These are phyloP conservation scores for Podila verticillata DNA, from an alignment of 192 early-diverging fungal genomes.

Conservation along the genomic window DNA sequence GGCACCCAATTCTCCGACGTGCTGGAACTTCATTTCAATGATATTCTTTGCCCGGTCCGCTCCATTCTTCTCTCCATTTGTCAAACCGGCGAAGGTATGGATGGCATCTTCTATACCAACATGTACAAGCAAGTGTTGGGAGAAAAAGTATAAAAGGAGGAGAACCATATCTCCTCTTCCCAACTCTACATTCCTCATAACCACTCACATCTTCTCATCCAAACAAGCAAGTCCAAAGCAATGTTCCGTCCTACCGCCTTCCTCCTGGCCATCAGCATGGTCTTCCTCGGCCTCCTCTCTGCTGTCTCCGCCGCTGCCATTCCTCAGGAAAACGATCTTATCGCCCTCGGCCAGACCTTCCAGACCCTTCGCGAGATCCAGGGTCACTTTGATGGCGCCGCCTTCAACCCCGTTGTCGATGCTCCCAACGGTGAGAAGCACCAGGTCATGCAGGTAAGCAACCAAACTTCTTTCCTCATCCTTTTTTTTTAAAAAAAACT, in stretches of 20 bases:
- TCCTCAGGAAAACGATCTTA: background rate
- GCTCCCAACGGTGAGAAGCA: constrained; percentile 44
- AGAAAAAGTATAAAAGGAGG: too few relatives aligned
- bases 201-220: background rate
- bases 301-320: constrained; percentile 7
- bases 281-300: constrained; percentile 16
- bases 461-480: background rate
- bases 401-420: constrained; percentile 33
- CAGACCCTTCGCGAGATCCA: constrained; percentile 34
- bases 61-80: too few relatives aligned
- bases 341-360: constrained; percentile 27
- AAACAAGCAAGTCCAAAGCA: background rate
- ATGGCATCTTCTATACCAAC: too few relatives aligned
- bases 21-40: too few relatives aligned
- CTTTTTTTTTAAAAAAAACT: too few relatives aligned
- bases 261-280: constrained; percentile 11
- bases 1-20: too few relatives aligned
- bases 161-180: too few relatives aligned
- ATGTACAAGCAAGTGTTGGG: too few relatives aligned
- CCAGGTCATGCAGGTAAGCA: constrained; percentile 37
- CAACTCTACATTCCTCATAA: too few relatives aligned
- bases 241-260: constrained; percentile 13
- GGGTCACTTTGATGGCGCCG: constrained; percentile 40
- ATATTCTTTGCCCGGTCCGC: too few relatives aligned
- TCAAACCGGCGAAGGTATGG: too few relatives aligned